Base-by-base conservation (phyloP, 2,329 filamentous ascomycete genomes). In the Nectriaceae sp. region DNA sequence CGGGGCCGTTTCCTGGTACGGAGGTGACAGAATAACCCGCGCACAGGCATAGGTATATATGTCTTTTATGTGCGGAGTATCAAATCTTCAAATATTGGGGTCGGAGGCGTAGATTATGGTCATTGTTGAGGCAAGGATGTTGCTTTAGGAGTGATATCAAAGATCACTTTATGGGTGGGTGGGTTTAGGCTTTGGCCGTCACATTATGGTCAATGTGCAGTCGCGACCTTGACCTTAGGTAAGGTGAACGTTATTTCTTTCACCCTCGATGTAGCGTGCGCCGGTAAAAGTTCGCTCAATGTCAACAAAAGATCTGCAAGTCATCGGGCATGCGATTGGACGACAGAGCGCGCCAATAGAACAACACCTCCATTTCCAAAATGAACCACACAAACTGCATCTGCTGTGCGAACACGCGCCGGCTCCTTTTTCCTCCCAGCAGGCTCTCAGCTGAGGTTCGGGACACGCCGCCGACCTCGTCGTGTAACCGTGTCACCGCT, bases 351-450 rank as follows among this genome's bases (percentile, higher is more conserved):
- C 33, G 33, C 33, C 33, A 36, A 36, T 36, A 16, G 33, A 10
- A 36, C 33, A 36, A 36, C 33, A 36, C 33, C 33, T 36, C 33
- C 33, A 36, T 36, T n/a, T 16, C 33, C 8, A 36, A n/a, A 16
- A 16, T 10, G 33, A 19, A 19, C 26, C 39, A 47, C 52, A 50
- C 53, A 44, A 48, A 43, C 46, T 44, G 31, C 37, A 48, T 36
- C 37, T 19, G 26, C n/a, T n/a, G n/a, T n/a, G n/a, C 24, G 13
- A 13, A 29, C 24, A 29, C 24, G 24, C 24, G 24, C 24, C 24
- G 24, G 13, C 24, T 29, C 24, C 24, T 13, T 29, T 29, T 29
- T 29, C 33, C n/a, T 36, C 5, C 33, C 33, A 31, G 26, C 26
- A 31, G 26, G 26, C 26, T 31, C 26, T 10, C n/a, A 24, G 42